phyloP scores from a whole-genome alignment of 1,284 basidiomycete species.

The Cryptococcus jaspeensis region DNA sequence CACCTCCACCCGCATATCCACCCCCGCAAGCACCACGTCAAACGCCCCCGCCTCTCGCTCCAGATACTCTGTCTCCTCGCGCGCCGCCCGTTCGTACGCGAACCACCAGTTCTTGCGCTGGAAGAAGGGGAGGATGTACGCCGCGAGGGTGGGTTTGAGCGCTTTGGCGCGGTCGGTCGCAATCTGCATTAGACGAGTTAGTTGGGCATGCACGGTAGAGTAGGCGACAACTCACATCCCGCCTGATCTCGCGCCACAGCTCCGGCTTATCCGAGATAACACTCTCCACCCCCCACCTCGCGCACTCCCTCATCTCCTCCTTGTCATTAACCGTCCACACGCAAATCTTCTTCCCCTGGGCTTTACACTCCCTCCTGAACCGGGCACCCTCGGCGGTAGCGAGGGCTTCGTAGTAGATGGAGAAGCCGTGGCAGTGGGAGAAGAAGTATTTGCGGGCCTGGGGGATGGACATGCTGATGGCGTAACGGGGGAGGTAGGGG shows the following conservation, averaged over 20 bases:
- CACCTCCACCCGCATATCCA: constrained; percentile 17
- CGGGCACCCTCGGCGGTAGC: constrained; percentile 66
- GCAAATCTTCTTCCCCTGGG: constrained; percentile 79
- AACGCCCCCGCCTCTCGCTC: constrained; percentile 49
- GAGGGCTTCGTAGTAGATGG: constrained; percentile 74
- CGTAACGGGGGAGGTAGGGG: constrained; percentile 78
- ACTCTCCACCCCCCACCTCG: constrained; percentile 83
- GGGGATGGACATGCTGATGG: constrained; percentile 68
- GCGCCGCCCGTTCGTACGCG: constrained; percentile 30
- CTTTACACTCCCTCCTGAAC: constrained; percentile 76
- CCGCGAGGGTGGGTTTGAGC: constrained; percentile 30
- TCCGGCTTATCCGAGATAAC: constrained; percentile 75
- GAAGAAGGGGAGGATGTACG: constrained; percentile 35
- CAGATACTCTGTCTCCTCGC: constrained; percentile 47
- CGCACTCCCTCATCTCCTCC: constrained; percentile 92
- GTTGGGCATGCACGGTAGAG: neutral
- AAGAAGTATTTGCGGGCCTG: constrained; percentile 86
- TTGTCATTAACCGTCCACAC: constrained; percentile 96
- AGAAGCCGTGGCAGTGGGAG: constrained; percentile 83
- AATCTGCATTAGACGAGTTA: constrained; percentile 29
- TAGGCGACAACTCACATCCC: constrained; percentile 27
- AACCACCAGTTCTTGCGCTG: constrained; percentile 40
- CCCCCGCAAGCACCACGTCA: constrained; percentile 18
- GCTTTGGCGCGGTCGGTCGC: constrained; percentile 27
- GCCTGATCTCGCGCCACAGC: constrained; percentile 39